A percentile compares a stretch with the other conserved stretches of the same genome.
Evolutionary conservation across 2,329 filamentous ascomycete species (phyloP).

Genomic region (Hypoxylon sp.): DNA sequence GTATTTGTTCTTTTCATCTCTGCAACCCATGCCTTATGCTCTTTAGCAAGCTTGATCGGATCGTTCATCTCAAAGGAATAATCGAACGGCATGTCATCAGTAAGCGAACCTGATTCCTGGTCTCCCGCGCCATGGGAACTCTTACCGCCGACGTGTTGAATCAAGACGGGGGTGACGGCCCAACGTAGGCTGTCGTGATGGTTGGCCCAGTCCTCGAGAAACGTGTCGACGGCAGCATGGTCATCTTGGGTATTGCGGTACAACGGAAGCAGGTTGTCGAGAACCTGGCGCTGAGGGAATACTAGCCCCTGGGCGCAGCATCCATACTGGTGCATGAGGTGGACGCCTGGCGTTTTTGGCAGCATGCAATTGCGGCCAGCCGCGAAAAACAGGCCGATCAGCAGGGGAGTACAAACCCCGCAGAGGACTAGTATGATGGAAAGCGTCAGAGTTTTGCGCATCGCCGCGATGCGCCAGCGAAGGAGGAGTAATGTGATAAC

Average conservation of each 20-base stretch:
- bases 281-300: constrained; percentile 41
- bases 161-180: constrained; percentile 47
- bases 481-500: constrained; percentile 27
- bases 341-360: constrained; percentile 40
- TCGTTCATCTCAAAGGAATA: constrained; percentile 45
- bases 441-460: constrained; percentile 28
- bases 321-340: constrained; percentile 45
- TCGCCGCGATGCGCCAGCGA: constrained; percentile 29
- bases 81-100: constrained; percentile 47
- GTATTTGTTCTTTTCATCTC: constrained; percentile 4
- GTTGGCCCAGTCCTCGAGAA: constrained; percentile 45
- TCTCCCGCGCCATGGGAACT: constrained; percentile 46
- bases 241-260: constrained; percentile 38
- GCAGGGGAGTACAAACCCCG: constrained; percentile 43
- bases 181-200: constrained; percentile 39
- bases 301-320: constrained; percentile 49
- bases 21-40: constrained; percentile 37
- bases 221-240: constrained; percentile 45
- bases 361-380: constrained; percentile 46
- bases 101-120: constrained; percentile 38
- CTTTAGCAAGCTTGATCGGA: constrained; percentile 39
- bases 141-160: constrained; percentile 48
- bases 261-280: constrained; percentile 43
- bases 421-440: constrained; percentile 32
- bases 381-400: constrained; percentile 46